Evolutionary conservation across 345 rosid genomes (phyloP).

Genomic region (Rhizophora apiculata): DNA sequence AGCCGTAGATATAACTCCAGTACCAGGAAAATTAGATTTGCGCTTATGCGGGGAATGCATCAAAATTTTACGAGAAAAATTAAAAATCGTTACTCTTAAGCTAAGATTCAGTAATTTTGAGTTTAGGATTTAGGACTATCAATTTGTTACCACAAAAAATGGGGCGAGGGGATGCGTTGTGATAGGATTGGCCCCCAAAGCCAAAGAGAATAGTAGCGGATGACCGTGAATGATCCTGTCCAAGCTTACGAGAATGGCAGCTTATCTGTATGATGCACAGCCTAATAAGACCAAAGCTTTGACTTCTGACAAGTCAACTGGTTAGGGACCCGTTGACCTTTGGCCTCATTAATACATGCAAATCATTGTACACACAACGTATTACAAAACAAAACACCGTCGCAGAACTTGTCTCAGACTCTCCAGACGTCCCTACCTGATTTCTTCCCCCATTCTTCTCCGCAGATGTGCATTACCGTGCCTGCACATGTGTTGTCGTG

Average conservation of each 20-base stretch:
- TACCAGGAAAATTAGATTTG: no score
- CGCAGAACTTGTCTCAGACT: slow-evolving; percentile 17
- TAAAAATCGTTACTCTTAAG: no score
- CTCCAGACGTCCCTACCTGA: background rate
- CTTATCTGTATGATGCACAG: slow-evolving; percentile 5
- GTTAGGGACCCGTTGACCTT: slow-evolving; percentile 40
- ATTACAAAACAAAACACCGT: slow-evolving; percentile 7
- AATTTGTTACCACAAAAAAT: no score
- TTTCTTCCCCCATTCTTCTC: background rate
- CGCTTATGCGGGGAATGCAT: no score
- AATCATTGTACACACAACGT: background rate
- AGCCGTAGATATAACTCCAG: no score
- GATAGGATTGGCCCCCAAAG: no score
- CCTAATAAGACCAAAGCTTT: slow-evolving; percentile 29
- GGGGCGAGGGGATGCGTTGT: no score
- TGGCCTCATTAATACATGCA: slow-evolving; percentile 4
- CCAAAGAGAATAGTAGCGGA: no score
- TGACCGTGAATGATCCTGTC: background rate
- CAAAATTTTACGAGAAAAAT: no score
- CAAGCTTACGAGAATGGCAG: background rate
- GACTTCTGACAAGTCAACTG: slow-evolving; percentile 41
- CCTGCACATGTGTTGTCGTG: background rate
- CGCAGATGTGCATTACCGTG: background rate
- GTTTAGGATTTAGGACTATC: no score
- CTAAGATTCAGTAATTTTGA: no score